Base-by-base conservation (phyloP, 1,139 yeast genomes). In the Lodderomyces pseudojiufengensis region DNA sequence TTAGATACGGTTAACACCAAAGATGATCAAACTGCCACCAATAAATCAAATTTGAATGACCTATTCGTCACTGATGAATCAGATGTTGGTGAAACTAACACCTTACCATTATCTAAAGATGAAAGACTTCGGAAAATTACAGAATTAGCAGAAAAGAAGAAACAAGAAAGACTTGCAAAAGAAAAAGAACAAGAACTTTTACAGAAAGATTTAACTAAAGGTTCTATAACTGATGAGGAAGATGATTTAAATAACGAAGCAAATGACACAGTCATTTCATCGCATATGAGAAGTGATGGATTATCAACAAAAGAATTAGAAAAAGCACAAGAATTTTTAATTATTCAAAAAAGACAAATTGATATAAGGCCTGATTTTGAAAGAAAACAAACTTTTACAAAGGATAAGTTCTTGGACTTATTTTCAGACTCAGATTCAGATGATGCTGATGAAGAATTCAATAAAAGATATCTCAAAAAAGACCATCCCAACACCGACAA, bases 181-280 rank as follows among this genome's bases (percentile, higher is more conserved):
- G 51, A 45, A 39, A 40, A 38, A 36, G 48, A 45, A 33, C 5
- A 9, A 15, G 42, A 39, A 35, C 47, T 42, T 33, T 51, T 66
- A 23, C 61, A 59, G 33, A 59, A 60, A 2, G 74, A 69, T 35
- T 51, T 68, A 15, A 45, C 67, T 1, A 60, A 50, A 32, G 55
- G 57, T 0, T 50, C 73, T 1, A 48, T 68, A 14, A 63, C 72
- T 2, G 75, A 69, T 37, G 74, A 68, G 42, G 75, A 69, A 41
- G 49, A 62, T 15, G 74, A 66, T 37, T 40, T 61, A 29, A 52
- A 56, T 24, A 51, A 50, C 9, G 57, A 48, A 12, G 43, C 49
- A 7, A 48, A 50, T 35, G 55, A 54, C 14, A 44, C 47, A 2
- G 47, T 49, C 3, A 50, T 49, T 8, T 43, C 54, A 2, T 47